phyloP scores from a whole-genome alignment of 306 rosid species.

The Quercus aquifolioides region DNA sequence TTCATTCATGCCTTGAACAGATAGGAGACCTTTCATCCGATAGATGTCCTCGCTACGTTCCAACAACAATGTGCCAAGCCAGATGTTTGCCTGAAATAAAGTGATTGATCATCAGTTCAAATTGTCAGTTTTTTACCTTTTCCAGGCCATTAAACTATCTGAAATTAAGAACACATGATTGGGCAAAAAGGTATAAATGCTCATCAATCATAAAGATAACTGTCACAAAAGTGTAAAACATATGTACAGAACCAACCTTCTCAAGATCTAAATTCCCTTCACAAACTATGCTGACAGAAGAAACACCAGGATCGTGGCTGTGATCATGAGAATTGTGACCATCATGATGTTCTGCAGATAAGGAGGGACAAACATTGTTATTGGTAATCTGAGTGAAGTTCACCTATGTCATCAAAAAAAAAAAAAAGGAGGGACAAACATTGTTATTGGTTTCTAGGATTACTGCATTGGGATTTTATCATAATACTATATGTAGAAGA shows the following conservation, averaged over 20 bases:
- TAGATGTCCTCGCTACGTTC: conserved; percentile 91
- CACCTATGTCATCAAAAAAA: no score
- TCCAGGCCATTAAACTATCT: conserved; percentile 1
- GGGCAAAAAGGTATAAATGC: conserved; percentile 9
- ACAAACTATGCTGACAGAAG: conserved; percentile 93
- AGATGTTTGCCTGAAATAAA: conserved; percentile 70
- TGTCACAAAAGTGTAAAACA: neutral
- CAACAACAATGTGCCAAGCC: conserved; percentile 88
- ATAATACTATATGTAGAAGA: neutral
- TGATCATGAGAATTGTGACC: conserved; percentile 80
- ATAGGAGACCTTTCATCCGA: conserved; percentile 91
- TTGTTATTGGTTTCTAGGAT: conserved; percentile 6
- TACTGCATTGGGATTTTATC: neutral
- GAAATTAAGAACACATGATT: neutral
- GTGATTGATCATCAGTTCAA: conserved; percentile 1
- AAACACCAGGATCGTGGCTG: conserved; percentile 88
- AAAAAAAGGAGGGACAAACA: neutral
- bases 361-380: neutral
- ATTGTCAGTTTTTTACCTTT: neutral
- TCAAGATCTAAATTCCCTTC: conserved; percentile 97
- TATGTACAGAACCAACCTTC: conserved; percentile 50
- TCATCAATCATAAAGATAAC: neutral
- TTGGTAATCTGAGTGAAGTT: no score
- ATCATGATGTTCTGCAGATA: conserved; percentile 60
- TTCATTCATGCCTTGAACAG: conserved; percentile 88